Base-by-base conservation (phyloP, 2,329 filamentous ascomycete species). In the Cladosporium sp. region DNA sequence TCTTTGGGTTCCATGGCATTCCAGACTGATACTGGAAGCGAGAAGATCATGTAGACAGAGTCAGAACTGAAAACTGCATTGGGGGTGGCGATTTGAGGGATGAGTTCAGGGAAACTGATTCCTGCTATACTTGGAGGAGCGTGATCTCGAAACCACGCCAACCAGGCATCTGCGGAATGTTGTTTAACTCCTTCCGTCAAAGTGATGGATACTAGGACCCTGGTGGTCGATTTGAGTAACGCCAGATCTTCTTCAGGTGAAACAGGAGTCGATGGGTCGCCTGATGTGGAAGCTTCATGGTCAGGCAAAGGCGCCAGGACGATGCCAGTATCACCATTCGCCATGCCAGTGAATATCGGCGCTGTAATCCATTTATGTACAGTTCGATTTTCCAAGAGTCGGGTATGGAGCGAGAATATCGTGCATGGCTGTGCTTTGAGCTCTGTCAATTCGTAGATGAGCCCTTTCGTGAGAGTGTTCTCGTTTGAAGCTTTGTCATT, bases 111-210 rank as follows among this genome's bases (percentile, higher is more conserved):
- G 15, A 41, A 41, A 29, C 25, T 4, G 25, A 41, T 19, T 13
- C 11, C 38, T 25, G 18, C 38, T 8, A 41, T 19, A 7, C 25
- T 29, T 11, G 38, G 18, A 4, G 38, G 38, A 5, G 38, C 38
- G 13, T 41, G 38, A 19, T 41, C 38, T 41, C 38, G 11, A 19
- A 41, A 41, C 38, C 38, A 41, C 12, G 22, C 38, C 12, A 41
- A 13, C 38, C 38, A 41, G 11, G 38, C 13, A 8, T 41, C 20
- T 19, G 11, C 20, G 25, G 19, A 8, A 16, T 16, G 16, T 8
- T 25, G 20, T n/a, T 12, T 25, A n/a, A 16, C 38, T 7, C n/a
- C 13, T n/a, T 22, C 25, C 11, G 13, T 41, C 13, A 41, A 15
- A 11, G 20, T n/a, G n/a, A 41, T 19, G 13, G 38, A 41, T 7